Percentiles rank a stretch among this genome's conserved stretches.
Conservation (phyloP, 495 filamentous ascomycete species). For the Penicillium odoratum region DNA sequence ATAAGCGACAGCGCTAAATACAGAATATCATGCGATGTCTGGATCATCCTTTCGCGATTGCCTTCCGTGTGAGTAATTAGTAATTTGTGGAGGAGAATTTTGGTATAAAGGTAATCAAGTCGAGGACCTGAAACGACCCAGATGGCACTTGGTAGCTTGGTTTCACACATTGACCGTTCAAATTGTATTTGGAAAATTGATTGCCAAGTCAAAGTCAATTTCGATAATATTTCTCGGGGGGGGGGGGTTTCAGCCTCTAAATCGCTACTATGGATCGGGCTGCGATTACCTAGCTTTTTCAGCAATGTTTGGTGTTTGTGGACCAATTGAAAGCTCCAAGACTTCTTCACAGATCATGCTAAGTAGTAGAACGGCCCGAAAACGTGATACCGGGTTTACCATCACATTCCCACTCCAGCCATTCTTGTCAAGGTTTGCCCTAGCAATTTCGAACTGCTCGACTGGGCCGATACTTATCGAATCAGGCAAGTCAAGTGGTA, state of each 20-base stretch:
- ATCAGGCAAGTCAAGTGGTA: not conserved
- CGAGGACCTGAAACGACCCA: not conserved
- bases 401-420: not conserved
- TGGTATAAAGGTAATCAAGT: not conserved
- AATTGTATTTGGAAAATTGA: not conserved
- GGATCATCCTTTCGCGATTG: not conserved
- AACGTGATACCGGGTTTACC: not conserved
- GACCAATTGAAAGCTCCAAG: not conserved
- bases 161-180: not conserved
- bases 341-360: not conserved
- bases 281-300: not conserved
- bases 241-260: not conserved
- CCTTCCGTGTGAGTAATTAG: not conserved
- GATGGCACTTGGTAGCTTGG: not conserved
- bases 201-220: not conserved
- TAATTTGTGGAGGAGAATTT: not conserved
- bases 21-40: not conserved
- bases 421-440: not conserved
- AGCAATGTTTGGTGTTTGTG: not conserved
- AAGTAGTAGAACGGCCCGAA: not conserved
- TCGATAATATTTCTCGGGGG: not conserved
- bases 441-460: not conserved
- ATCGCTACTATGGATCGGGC: not conserved
- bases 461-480: not conserved
- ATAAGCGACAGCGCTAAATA: not conserved